Conservation (phyloP, 2,329 filamentous ascomycete genomes). For the Sarocladium brachiariae region DNA sequence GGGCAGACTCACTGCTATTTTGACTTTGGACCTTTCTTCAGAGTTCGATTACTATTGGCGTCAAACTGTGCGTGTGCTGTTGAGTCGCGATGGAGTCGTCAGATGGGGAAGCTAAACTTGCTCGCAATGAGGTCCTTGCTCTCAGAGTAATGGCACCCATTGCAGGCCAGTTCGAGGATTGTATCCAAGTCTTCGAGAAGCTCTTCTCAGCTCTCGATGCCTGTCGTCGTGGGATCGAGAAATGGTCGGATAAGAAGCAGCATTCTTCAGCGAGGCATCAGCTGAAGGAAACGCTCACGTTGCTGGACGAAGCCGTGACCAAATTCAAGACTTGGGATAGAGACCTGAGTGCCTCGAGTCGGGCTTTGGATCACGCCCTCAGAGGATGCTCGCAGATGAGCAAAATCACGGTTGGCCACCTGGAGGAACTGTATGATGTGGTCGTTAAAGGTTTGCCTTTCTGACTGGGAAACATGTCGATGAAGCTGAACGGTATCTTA, state of each 20-base stretch:
- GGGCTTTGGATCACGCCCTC: neutral
- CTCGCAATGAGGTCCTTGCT: neutral
- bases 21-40: no score
- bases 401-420: neutral
- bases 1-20: no score
- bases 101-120: neutral
- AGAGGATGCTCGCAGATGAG: neutral
- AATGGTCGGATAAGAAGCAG: slow-evolving; percentile 4
- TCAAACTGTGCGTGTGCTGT: neutral
- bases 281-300: neutral
- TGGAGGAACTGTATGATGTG: neutral
- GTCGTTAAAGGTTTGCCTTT: neutral
- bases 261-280: neutral
- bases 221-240: neutral
- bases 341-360: slow-evolving; percentile 2
- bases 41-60: neutral
- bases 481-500: neutral
- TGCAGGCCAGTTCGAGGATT: slow-evolving; percentile 1
- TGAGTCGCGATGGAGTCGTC: neutral
- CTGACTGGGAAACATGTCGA: neutral
- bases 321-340: slow-evolving; percentile 6
- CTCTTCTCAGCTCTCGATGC: neutral
- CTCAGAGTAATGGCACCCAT: neutral
- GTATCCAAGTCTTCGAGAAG: neutral
- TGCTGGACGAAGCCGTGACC: neutral